phyloP scores from a whole-genome alignment of 768 basidiomycete species.

The Tricholoma terreum region DNA sequence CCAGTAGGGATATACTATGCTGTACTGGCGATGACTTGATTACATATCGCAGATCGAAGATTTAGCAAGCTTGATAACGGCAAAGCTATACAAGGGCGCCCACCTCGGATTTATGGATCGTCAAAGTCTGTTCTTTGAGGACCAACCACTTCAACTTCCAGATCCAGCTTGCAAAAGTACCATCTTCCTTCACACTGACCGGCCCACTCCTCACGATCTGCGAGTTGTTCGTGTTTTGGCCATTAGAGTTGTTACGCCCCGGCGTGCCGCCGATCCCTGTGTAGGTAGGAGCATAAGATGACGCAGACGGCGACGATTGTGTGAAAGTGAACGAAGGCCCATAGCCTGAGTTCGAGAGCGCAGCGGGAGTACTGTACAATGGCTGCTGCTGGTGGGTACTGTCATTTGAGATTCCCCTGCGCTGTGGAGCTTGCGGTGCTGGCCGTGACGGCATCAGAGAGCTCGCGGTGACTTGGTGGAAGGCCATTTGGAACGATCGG shows the following conservation, averaged over 20 bases:
- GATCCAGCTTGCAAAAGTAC: conserved; percentile 79
- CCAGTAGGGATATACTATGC: conserved; percentile 61
- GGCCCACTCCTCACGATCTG: conserved; percentile 66
- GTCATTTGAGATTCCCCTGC: conserved; percentile 28
- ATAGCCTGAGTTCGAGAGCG: conserved; percentile 56
- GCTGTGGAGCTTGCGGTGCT: conserved; percentile 66
- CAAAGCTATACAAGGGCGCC: conserved; percentile 22
- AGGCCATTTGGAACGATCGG: conserved; percentile 28
- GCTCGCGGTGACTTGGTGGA: conserved; percentile 39
- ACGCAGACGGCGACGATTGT: conserved; percentile 48
- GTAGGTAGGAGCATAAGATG: conserved; percentile 65
- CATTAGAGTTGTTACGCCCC: conserved; percentile 56
- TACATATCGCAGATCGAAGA: not conserved
- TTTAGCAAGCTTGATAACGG: conserved; percentile 8
- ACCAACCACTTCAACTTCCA: conserved; percentile 92
- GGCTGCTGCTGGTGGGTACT: conserved; percentile 32
- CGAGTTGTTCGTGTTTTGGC: conserved; percentile 31
- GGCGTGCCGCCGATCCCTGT: conserved; percentile 83
- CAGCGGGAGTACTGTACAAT: conserved; percentile 35
- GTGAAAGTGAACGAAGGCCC: conserved; percentile 55
- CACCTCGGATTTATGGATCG: conserved; percentile 92
- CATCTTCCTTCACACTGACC: conserved; percentile 91
- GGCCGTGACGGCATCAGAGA: conserved; percentile 77
- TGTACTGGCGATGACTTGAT: conserved; percentile 53
- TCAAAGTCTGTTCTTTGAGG: conserved; percentile 73